Evolutionary conservation across 2,329 filamentous ascomycete species (phyloP).

Genomic region (Trichoderma asperellum): DNA sequence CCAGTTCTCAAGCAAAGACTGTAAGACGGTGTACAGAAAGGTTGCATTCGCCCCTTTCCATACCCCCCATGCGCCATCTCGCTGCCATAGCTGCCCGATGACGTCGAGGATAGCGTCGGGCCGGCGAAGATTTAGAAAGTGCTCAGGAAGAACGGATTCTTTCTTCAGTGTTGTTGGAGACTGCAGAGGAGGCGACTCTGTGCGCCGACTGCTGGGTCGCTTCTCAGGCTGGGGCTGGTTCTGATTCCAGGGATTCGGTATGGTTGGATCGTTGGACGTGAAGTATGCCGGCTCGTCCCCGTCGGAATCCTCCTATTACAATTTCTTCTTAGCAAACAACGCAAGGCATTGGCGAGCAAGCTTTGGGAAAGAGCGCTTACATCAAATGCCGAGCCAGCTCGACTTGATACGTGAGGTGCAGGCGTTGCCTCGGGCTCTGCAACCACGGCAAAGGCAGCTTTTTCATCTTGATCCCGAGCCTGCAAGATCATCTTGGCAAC

Average conservation of each 20-base stretch:
- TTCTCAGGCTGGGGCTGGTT: conserved; percentile 34
- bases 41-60: conserved; percentile 95
- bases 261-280: conserved; percentile 64
- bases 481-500: conserved; percentile 94
- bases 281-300: conserved; percentile 85
- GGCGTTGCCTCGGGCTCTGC: conserved; percentile 34
- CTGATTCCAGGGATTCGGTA: conserved; percentile 52
- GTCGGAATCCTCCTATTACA: conserved; percentile 63
- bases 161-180: conserved; percentile 40
- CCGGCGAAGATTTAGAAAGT: conserved; percentile 72
- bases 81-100: conserved; percentile 84
- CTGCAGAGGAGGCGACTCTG: conserved; percentile 28
- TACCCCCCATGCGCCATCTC: conserved; percentile 86
- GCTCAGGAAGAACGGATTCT: conserved; percentile 45
- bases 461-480: conserved; percentile 63
- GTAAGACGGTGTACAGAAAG: conserved; percentile 86
- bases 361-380: conserved; percentile 35
- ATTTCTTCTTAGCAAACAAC: conserved; percentile 5
- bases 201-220: conserved; percentile 40
- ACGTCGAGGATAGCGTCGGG: conserved; percentile 84
- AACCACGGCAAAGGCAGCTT: conserved; percentile 40
- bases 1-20: conserved; percentile 89
- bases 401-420: conserved; percentile 40
- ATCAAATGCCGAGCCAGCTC: conserved; percentile 43
- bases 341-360: background rate